Percentiles rank a stretch among this genome's conserved stretches.
Conservation (phyloP, 2,329 filamentous ascomycete species). For the Grosmannia clavigera region DNA sequence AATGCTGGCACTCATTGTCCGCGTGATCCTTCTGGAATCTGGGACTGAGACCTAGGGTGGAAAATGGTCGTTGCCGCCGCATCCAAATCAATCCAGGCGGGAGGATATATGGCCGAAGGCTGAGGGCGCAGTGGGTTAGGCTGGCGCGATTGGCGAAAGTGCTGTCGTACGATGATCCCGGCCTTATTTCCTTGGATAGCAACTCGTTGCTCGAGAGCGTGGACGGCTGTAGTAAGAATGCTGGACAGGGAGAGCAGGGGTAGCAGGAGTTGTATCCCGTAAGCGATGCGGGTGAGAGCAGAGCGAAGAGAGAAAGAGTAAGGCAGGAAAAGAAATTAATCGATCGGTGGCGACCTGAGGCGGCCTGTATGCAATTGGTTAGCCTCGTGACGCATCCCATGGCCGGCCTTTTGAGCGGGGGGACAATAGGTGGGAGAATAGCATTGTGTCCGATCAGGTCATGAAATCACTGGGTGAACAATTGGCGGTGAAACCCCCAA, state of each 20-base stretch:
- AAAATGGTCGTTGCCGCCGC: slow-evolving; percentile 3
- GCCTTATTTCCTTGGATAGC: no score
- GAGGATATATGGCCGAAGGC: neutral
- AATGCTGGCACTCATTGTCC: slow-evolving; percentile 38
- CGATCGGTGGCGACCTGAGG: slow-evolving; percentile 10
- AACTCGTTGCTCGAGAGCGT: no score
- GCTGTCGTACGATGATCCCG: no score
- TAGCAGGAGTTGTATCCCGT: neutral
- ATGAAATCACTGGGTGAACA: slow-evolving; percentile 3
- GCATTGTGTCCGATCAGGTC: slow-evolving; percentile 4
- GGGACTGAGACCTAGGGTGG: neutral
- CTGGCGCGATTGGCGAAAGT: neutral
- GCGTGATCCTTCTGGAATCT: slow-evolving; percentile 7
- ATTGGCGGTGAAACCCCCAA: slow-evolving; percentile 8
- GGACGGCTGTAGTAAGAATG: no score
- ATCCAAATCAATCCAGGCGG: slow-evolving; percentile 2
- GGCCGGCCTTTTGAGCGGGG: neutral
- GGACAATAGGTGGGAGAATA: neutral
- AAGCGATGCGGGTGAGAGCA: neutral
- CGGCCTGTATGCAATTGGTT: slow-evolving; percentile 14
- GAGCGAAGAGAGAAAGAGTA: neutral
- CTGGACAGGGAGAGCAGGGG: neutral
- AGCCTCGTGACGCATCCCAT: slow-evolving; percentile 13
- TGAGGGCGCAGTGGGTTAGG: neutral
- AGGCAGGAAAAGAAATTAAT: slow-evolving; percentile 4